Evolutionary conservation across 352 stramenopile species (phyloP), one percentile per base, ranked within the genome.

Genomic region (Phytophthora palmivora): DNA sequence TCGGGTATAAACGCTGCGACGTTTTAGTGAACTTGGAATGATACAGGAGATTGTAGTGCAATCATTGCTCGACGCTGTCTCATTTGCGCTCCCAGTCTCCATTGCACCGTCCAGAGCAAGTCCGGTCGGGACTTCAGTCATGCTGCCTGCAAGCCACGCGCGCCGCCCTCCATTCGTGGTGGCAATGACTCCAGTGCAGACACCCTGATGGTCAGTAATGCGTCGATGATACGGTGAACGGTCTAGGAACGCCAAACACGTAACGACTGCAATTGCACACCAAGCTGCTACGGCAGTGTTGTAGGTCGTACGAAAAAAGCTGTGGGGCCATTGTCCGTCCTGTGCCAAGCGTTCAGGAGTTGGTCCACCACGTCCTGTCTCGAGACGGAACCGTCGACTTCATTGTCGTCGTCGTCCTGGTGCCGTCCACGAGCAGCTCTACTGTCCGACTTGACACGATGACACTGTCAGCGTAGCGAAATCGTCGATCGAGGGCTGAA

Each of bases 401-500:
- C 78, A 21, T 63, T 70, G 50, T 87, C 78, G 65, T 32, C 72
- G 63, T 21, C 80, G 63, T 2, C 63, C 69, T n/a, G 51, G 21
- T 28, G 47, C 34, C 11, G 60, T 70, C 78, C 78, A 87, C 36
- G 55, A 82, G 72, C 36, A 88, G 41, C 55, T 87, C 76, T 21
- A 86, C 73, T n/a, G 28, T 87, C 76, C 42, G 78, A 84, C 53
- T 85, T 84, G 63, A 88, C 76, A 11, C 74, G 24, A 28, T 28
- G 24, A 28, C 24, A 28, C n/a, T n/a, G n/a, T n/a, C n/a, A n/a
- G n/a, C n/a, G n/a, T n/a, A n/a, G n/a, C n/a, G n/a, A n/a, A n/a
- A n/a, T 79, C 71, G 24, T 84, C 73, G 10, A 86, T 65, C 24
- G 73, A 59, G 44, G 83, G 42, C 30, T 63, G 47, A 37, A 64